Evolutionary conservation across 2,329 filamentous ascomycete species (phyloP).

Genomic region (Pleoardoris graminearum): DNA sequence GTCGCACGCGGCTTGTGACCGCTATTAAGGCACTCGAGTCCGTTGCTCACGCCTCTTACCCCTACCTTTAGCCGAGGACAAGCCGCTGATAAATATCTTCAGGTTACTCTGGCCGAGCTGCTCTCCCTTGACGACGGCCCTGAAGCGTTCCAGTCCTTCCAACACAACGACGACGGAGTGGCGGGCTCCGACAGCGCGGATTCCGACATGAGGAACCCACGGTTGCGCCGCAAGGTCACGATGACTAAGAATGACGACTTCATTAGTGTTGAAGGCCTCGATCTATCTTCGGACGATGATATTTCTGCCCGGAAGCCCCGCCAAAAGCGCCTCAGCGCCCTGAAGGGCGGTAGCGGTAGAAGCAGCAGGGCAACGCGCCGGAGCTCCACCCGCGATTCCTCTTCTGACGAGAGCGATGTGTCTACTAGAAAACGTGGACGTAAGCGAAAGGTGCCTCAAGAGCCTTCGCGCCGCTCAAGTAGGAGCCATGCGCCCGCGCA

Average conservation of each 20-base stretch:
- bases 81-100: neutral
- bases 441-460: constrained; percentile 20
- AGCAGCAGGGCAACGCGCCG: constrained; percentile 18
- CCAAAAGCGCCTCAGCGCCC: constrained; percentile 16
- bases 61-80: neutral
- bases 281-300: constrained; percentile 39
- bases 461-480: constrained; percentile 36
- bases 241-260: constrained; percentile 26
- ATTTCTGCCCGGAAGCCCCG: constrained; percentile 20
- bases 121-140: constrained; percentile 52
- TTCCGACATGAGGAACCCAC: constrained; percentile 25
- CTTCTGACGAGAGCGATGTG: constrained; percentile 29
- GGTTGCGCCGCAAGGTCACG: constrained; percentile 23
- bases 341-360: constrained; percentile 12
- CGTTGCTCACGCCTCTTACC: neutral
- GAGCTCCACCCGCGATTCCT: constrained; percentile 17
- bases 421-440: constrained; percentile 17
- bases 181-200: constrained; percentile 16
- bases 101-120: constrained; percentile 54
- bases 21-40: too few relatives aligned
- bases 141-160: constrained; percentile 50
- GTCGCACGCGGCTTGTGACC: too few relatives aligned
- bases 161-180: constrained; percentile 27
- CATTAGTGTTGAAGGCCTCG: constrained; percentile 34
- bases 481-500: constrained; percentile 21